phyloP scores from a whole-genome alignment of 2,329 filamentous ascomycete genomes.

The Curvularia eragrostidis region DNA sequence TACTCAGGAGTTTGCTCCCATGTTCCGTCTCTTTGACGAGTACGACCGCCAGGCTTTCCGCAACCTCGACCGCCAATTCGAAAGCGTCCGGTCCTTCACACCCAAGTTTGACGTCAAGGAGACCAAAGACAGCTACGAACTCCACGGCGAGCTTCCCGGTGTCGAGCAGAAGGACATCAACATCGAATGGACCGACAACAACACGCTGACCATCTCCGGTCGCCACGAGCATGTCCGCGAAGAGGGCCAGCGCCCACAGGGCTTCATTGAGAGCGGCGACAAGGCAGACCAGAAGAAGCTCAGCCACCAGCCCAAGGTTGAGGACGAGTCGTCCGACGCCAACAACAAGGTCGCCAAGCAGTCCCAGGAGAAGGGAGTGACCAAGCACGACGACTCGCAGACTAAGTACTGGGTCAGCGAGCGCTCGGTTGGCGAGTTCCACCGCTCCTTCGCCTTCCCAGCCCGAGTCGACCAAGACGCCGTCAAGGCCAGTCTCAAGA shows the following conservation, averaged over 20 bases:
- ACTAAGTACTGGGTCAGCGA: constrained; percentile 73
- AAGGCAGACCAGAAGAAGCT: constrained; percentile 30
- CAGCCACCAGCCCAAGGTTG: constrained; percentile 64
- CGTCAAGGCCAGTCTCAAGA: constrained; percentile 67
- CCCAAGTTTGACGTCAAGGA: constrained; percentile 83
- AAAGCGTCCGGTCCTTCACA: constrained; percentile 64
- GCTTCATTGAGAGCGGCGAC: constrained; percentile 54
- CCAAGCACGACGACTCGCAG: constrained; percentile 56
- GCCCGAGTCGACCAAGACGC: constrained; percentile 63
- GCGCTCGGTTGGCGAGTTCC: constrained; percentile 65
- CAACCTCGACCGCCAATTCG: constrained; percentile 32
- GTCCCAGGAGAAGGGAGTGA: constrained; percentile 48
- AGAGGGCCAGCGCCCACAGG: constrained; percentile 59
- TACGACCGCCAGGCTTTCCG: constrained; percentile 50
- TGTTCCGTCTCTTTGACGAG: constrained; percentile 58
- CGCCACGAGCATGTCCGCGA: constrained; percentile 70
- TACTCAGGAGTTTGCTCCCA: constrained; percentile 51
- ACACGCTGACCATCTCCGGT: constrained; percentile 75
- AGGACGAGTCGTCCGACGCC: constrained; percentile 61
- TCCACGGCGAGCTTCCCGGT: constrained; percentile 81
- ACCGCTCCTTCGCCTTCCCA: constrained; percentile 66
- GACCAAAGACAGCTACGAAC: constrained; percentile 71
- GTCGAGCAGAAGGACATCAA: constrained; percentile 74
- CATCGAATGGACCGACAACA: constrained; percentile 79
- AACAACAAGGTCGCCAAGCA: constrained; percentile 36